Conservation (phyloP, 768 basidiomycete genomes). For the Amanita thiersii region DNA sequence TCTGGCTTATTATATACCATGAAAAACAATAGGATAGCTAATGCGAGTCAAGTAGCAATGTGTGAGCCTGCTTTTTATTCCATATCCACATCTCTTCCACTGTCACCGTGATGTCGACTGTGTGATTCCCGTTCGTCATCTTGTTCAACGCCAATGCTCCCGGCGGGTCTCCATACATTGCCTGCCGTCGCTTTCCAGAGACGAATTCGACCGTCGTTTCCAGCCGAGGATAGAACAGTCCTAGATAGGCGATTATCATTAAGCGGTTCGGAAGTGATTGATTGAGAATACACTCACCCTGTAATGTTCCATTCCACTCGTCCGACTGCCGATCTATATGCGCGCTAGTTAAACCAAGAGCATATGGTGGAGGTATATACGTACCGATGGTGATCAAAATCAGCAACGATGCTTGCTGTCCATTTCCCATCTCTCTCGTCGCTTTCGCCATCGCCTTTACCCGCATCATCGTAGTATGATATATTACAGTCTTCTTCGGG, state of each 20-base stretch:
- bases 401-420: slow-evolving; percentile 70
- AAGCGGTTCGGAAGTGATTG: neutral
- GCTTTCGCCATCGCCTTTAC: slow-evolving; percentile 26
- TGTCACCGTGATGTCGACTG: slow-evolving; percentile 17
- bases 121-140: slow-evolving; percentile 28
- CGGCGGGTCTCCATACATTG: slow-evolving; percentile 79
- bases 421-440: slow-evolving; percentile 44
- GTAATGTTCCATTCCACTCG: slow-evolving; percentile 94
- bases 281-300: slow-evolving; percentile 36
- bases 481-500: slow-evolving; percentile 3
- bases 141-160: slow-evolving; percentile 77
- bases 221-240: slow-evolving; percentile 75
- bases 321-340: slow-evolving; percentile 58
- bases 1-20: no score
- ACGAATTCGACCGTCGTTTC: slow-evolving; percentile 76
- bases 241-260: slow-evolving; percentile 26
- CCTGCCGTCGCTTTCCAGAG: slow-evolving; percentile 82
- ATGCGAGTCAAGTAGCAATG: neutral
- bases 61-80: slow-evolving; percentile 12
- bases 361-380: slow-evolving; percentile 12
- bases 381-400: slow-evolving; percentile 82
- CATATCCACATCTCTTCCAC: slow-evolving; percentile 34
- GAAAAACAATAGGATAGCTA: neutral
- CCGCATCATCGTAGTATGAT: slow-evolving; percentile 26
- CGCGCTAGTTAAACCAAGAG: neutral